phyloP scores from a whole-genome alignment of 805 yeast genomes.

The Barnettozyma siamensis region DNA sequence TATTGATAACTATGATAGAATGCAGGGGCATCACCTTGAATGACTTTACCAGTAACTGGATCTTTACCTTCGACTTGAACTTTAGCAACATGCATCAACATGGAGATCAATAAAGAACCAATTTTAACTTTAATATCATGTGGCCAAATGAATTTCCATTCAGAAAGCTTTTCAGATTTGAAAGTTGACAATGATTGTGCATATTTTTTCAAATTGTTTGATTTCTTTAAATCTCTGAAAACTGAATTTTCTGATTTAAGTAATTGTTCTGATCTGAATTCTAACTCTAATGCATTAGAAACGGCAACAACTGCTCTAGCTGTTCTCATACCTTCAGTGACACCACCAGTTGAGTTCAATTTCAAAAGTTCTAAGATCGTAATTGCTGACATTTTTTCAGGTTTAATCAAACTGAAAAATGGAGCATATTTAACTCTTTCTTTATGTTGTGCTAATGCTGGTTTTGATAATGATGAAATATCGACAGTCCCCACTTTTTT shows the following conservation, averaged over 20 bases:
- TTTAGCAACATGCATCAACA: constrained; percentile 75
- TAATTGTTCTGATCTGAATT: constrained; percentile 66
- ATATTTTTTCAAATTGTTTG: constrained; percentile 26
- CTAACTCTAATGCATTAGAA: constrained; percentile 80
- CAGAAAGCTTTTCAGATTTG: constrained; percentile 32
- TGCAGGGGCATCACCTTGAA: constrained; percentile 81
- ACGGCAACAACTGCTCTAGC: constrained; percentile 77
- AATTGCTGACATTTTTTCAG: constrained; percentile 78
- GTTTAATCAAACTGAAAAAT: constrained; percentile 60
- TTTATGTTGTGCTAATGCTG: constrained; percentile 27
- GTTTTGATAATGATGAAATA: constrained; percentile 10
- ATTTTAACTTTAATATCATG: constrained; percentile 56
- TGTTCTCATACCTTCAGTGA: constrained; percentile 75
- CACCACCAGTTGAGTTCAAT: constrained; percentile 67
- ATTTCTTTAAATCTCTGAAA: constrained; percentile 42
- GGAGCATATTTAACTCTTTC: constrained; percentile 66
- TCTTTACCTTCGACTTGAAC: constrained; percentile 75
- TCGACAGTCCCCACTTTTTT: constrained; percentile 32
- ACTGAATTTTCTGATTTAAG: constrained; percentile 51
- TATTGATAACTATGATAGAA: constrained; percentile 85
- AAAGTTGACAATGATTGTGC: constrained; percentile 26
- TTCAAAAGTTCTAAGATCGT: constrained; percentile 79
- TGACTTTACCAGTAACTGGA: constrained; percentile 64
- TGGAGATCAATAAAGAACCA: constrained; percentile 74
- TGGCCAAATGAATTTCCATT: constrained; percentile 47